Evolutionary conservation across 805 yeast genomes (phyloP).

Genomic region (Lipomyces japonicus): DNA sequence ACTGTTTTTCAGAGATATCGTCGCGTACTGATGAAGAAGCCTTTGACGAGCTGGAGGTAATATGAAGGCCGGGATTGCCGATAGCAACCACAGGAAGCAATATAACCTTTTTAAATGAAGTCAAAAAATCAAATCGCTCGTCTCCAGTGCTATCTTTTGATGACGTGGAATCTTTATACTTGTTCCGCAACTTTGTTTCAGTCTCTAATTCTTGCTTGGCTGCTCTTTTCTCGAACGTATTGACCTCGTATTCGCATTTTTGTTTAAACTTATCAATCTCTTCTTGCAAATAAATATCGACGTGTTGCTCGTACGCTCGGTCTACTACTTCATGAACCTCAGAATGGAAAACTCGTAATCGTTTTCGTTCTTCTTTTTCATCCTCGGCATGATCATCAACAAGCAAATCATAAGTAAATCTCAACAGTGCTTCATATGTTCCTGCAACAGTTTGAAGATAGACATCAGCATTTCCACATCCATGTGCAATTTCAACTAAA

Average conservation of each 20-base stretch:
- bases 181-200: constrained; percentile 47
- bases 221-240: constrained; percentile 36
- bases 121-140: constrained; percentile 51
- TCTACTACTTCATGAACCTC: constrained; percentile 30
- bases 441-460: constrained; percentile 44
- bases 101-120: constrained; percentile 50
- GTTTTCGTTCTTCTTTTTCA: constrained; percentile 2
- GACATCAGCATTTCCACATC: constrained; percentile 10
- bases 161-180: constrained; percentile 37
- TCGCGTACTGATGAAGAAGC: constrained; percentile 11
- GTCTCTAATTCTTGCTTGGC: constrained; percentile 48
- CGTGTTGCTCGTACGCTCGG: constrained; percentile 31
- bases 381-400: constrained; percentile 13
- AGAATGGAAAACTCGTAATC: constrained; percentile 11
- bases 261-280: constrained; percentile 33
- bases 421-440: constrained; percentile 31
- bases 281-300: constrained; percentile 35
- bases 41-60: constrained; percentile 9
- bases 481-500: constrained; percentile 29
- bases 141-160: constrained; percentile 29
- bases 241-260: constrained; percentile 33
- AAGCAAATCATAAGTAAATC: constrained; percentile 32
- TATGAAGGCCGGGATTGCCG: constrained; percentile 5
- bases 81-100: constrained; percentile 37
- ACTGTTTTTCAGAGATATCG: constrained; percentile 10